phyloP scores from a whole-genome alignment of 169 alveolate genomes.

The Cyclospora cayetanensis region DNA sequence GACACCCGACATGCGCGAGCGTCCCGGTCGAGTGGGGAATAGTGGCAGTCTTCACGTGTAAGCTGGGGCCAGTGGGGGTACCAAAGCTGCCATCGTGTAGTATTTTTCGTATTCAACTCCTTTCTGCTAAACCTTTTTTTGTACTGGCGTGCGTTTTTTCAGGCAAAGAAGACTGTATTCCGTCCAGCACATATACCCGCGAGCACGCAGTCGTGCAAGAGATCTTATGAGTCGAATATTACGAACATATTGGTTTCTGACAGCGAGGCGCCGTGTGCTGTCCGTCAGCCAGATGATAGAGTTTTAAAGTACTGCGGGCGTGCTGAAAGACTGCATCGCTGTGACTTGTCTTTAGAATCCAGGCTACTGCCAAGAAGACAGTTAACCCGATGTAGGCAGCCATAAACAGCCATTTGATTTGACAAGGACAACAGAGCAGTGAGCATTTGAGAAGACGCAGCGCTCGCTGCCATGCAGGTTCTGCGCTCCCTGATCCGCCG shows the following conservation, averaged over 20 bases:
- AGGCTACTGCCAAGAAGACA: constrained; percentile 8
- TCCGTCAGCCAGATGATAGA: background rate
- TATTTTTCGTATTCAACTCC: background rate
- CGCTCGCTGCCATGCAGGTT: background rate
- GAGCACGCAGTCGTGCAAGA: constrained; percentile 58
- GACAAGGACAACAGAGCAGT: background rate
- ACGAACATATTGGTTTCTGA: background rate
- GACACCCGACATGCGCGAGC: constrained; percentile 18
- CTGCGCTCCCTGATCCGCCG: background rate
- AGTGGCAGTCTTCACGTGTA: constrained; percentile 68
- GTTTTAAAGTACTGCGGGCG: background rate
- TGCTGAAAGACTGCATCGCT: constrained; percentile 5
- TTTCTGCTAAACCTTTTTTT: no score
- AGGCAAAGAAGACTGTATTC: constrained; percentile 48
- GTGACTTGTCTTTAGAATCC: constrained; percentile 8
- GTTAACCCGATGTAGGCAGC: constrained; percentile 39
- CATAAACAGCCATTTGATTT: background rate
- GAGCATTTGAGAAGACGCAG: background rate
- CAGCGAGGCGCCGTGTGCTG: background rate
- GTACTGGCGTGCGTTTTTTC: background rate
- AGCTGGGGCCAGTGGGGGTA: constrained; percentile 22
- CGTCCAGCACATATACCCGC: constrained; percentile 2
- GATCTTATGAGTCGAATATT: background rate
- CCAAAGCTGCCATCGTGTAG: background rate
- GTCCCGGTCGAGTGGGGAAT: constrained; percentile 66